Evolutionary conservation across 1,284 basidiomycete genomes (phyloP).

Genomic region (Heterobasidion annosum): DNA sequence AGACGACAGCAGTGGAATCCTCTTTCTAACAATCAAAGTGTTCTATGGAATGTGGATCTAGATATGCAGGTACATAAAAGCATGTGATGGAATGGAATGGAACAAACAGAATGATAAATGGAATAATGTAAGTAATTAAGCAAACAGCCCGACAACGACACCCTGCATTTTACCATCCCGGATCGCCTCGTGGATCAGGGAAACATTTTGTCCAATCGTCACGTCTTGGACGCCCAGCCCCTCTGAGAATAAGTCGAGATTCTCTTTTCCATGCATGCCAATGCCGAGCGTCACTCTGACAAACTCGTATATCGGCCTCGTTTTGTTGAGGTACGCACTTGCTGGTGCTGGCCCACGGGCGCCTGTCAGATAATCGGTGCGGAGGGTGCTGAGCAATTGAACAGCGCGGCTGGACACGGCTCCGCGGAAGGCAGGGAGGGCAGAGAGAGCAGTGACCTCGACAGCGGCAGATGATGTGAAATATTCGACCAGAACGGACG

Average conservation of each 20-base stretch:
- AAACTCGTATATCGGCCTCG: constrained; percentile 62
- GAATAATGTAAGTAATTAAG: not conserved
- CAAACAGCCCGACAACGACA: constrained; percentile 45
- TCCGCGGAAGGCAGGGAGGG: constrained; percentile 42
- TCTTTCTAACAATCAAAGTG: too few relatives aligned
- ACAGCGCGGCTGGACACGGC: constrained; percentile 36
- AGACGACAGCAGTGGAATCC: constrained; percentile 19
- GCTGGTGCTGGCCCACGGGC: constrained; percentile 50
- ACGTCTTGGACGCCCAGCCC: constrained; percentile 51
- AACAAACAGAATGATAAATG: not conserved
- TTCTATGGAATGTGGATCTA: too few relatives aligned
- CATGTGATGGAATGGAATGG: too few relatives aligned
- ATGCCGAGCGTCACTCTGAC: constrained; percentile 59
- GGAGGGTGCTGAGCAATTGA: constrained; percentile 36
- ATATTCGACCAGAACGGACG: constrained; percentile 51
- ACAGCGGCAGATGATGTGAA: constrained; percentile 26
- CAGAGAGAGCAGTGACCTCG: constrained; percentile 17
- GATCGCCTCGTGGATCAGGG: constrained; percentile 65
- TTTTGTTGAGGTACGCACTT: constrained; percentile 50
- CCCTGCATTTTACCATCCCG: constrained; percentile 65
- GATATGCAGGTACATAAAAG: too few relatives aligned
- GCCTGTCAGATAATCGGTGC: constrained; percentile 45
- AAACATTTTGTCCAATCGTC: constrained; percentile 58
- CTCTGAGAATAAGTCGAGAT: constrained; percentile 43
- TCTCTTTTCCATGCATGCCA: constrained; percentile 68